Base-by-base conservation (phyloP, 2,329 filamentous ascomycete genomes). In the Diaporthe sp. region DNA sequence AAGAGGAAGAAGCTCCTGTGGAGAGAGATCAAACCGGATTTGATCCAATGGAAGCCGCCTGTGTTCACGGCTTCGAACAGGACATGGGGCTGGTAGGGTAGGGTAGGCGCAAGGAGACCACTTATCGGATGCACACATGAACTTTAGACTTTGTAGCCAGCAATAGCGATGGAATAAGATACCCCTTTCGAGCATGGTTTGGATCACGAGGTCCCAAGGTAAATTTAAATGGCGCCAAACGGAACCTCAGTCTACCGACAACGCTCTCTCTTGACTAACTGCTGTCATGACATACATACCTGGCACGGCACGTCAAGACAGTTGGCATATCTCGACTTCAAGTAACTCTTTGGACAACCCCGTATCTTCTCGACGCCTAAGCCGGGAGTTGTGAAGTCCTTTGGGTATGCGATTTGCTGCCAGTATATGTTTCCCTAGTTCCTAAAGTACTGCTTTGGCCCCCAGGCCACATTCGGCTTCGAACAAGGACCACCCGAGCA, bases 1-100 rank as follows among this genome's bases (percentile, higher is more conserved):
- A 97, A 95, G 85, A 91, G 94, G 79, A 95, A 94, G 85, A 82
- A 91, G 72, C 98, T 97, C 85, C 91, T 93, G 76, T 93, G 93
- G 83, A 90, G 94, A 73, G 86, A 90, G 60, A 96, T 99, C 78
- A 94, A 98, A 77, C 89, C 96, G 0, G 90, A 91, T 28, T 90
- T 91, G 80, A 92, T 99, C 75, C 93, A 95, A 81, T 99, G 97
- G 97, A 98, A 98, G 84, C 96, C 97, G 15, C 97, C 97, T 0
- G 94, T 98, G 0, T 98, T 98, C 82, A 96, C 94, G 37, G 96
- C 96, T 1, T 94, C 94, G 20, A 94, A 92, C 79, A 90, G 96
- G 80, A 98, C 96, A 17, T 98, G 97, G 97, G 97, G 96, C 77
- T 98, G 96, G 96, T 98, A 87, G 79, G 37, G 96, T 98, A 87